A percentile compares a stretch with the other conserved stretches of the same genome.
Evolutionary conservation across 2,329 filamentous ascomycete species (phyloP).

Genomic region (Phialocephala sp.): DNA sequence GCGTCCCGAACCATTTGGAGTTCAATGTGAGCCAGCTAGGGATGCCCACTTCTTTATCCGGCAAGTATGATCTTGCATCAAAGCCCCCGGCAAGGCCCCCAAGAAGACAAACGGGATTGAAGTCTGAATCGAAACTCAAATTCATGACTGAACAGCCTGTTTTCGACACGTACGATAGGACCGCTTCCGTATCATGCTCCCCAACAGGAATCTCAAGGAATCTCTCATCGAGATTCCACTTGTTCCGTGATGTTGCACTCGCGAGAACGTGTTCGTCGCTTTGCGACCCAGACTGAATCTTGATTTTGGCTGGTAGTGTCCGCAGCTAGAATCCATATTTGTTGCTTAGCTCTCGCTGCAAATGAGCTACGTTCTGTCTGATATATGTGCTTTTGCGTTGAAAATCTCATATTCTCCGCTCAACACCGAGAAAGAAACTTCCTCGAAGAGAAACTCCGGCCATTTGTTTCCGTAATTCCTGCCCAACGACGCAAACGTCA

Average conservation of each 20-base stretch:
- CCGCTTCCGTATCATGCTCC: constrained; percentile 18
- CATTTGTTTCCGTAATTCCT: no score
- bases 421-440: no score
- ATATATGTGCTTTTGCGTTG: constrained; percentile 13
- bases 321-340: constrained; percentile 24
- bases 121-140: constrained; percentile 22
- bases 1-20: background rate
- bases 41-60: background rate
- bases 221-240: constrained; percentile 22
- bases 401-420: background rate
- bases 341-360: background rate
- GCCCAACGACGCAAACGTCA: background rate
- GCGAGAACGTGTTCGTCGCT: background rate
- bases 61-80: background rate
- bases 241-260: constrained; percentile 14
- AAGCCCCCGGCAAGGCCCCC: background rate
- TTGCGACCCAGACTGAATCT: background rate
- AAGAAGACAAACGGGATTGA: constrained; percentile 23
- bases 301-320: constrained; percentile 14
- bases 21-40: background rate
- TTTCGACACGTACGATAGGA: constrained; percentile 16
- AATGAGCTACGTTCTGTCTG: constrained; percentile 16
- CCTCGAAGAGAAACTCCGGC: no score
- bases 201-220: constrained; percentile 23
- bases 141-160: constrained; percentile 11